A percentile compares a stretch with the other conserved stretches of the same genome.
Conservation (phyloP, 768 basidiomycete genomes). For the Leccinum boreale region DNA sequence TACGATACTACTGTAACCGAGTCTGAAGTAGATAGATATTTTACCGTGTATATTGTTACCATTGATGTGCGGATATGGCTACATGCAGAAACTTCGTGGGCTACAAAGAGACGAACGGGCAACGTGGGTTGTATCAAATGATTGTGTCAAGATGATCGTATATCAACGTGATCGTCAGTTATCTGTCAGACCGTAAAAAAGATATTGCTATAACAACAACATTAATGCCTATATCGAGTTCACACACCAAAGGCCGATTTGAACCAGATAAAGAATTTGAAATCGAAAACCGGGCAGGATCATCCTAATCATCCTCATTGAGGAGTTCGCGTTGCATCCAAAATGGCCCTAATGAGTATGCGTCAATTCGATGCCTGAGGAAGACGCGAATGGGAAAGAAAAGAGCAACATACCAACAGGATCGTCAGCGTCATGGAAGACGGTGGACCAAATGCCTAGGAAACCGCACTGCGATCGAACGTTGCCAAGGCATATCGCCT, state of each 20-base stretch:
- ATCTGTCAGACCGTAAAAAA: background rate
- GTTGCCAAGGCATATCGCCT: slow-evolving; percentile 60
- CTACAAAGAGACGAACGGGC: background rate
- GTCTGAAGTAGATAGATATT: background rate
- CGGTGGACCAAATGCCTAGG: slow-evolving; percentile 52
- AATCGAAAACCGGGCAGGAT: background rate
- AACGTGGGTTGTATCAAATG: background rate
- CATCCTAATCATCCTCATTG: slow-evolving; percentile 22
- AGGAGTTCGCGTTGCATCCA: slow-evolving; percentile 27
- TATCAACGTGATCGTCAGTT: background rate
- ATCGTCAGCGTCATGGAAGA: slow-evolving; percentile 44
- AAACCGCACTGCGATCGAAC: slow-evolving; percentile 58
- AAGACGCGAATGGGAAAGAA: background rate
- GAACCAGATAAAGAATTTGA: background rate
- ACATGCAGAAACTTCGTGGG: slow-evolving; percentile 3
- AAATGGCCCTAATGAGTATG: slow-evolving; percentile 20
- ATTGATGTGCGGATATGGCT: background rate
- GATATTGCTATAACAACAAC: background rate
- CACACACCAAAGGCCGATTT: background rate
- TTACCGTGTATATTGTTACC: background rate
- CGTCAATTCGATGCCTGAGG: background rate
- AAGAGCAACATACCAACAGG: slow-evolving; percentile 38
- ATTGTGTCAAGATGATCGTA: background rate
- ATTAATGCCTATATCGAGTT: background rate
- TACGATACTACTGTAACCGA: background rate